Conservation (phyloP, 2,329 filamentous ascomycete genomes). For the Polytolypa hystricis region DNA sequence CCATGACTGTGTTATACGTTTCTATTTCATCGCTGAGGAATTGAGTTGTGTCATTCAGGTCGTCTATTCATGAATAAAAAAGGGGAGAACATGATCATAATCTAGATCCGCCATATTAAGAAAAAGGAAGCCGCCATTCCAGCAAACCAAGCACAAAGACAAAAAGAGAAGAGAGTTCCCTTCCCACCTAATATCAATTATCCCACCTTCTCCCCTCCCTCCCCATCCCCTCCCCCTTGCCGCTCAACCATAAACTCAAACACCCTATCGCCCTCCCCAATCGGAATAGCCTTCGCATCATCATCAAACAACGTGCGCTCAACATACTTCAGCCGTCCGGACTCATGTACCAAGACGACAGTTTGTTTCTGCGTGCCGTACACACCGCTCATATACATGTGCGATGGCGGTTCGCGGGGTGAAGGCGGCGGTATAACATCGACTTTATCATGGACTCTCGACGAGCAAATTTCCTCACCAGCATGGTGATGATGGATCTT, state of each 20-base stretch:
- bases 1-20: too few species aligned
- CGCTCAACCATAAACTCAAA: conserved; percentile 25
- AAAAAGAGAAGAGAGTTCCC: too few species aligned
- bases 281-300: conserved; percentile 36
- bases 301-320: conserved; percentile 51
- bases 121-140: too few species aligned
- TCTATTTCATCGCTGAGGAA: too few species aligned
- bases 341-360: conserved; percentile 44
- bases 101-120: too few species aligned
- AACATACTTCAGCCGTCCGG: conserved; percentile 49
- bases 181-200: too few species aligned
- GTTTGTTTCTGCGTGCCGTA: conserved; percentile 58
- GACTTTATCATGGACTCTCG: conserved; percentile 16
- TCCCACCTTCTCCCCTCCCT: too few species aligned
- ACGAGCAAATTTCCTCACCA: conserved; percentile 29
- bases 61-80: too few species aligned
- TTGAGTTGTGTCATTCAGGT: too few species aligned
- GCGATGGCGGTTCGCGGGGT: conserved; percentile 16
- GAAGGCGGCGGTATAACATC: conserved; percentile 10
- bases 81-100: too few species aligned
- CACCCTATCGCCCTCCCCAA: conserved; percentile 36
- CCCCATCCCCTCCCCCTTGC: conserved; percentile 1
- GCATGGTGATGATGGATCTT: too few species aligned
- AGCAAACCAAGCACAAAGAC: too few species aligned
- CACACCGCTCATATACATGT: conserved; percentile 33